phyloP scores from a whole-genome alignment of 2,329 filamentous ascomycete genomes.

The Ophidiomyces ophidiicola region DNA sequence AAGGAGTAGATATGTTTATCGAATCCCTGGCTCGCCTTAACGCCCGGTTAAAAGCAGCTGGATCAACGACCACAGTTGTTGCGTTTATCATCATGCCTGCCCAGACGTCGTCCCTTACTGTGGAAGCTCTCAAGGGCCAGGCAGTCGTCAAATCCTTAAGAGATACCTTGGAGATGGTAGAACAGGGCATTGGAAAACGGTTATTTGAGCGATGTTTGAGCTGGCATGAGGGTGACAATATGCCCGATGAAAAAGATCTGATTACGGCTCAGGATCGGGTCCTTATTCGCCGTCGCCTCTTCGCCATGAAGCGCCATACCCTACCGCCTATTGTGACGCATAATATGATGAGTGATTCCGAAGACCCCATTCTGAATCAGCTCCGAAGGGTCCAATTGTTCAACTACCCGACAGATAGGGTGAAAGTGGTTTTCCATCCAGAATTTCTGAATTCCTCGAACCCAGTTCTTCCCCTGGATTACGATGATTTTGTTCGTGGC shows the following conservation, averaged over 20 bases:
- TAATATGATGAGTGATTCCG: conserved; percentile 91
- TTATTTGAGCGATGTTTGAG: conserved; percentile 88
- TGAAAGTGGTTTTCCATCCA: conserved; percentile 96
- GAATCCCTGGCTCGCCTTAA: conserved; percentile 90
- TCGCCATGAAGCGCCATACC: conserved; percentile 87
- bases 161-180: conserved; percentile 86
- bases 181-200: conserved; percentile 80
- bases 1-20: conserved; percentile 99
- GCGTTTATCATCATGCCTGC: conserved; percentile 99
- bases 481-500: conserved; percentile 95
- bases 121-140: conserved; percentile 91
- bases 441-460: conserved; percentile 95
- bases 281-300: conserved; percentile 76
- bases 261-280: conserved; percentile 87
- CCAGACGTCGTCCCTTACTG: conserved; percentile 85
- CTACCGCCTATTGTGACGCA: conserved; percentile 95
- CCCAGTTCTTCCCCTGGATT: conserved; percentile 87
- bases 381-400: conserved; percentile 92
- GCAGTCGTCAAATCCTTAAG: conserved; percentile 92
- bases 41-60: conserved; percentile 71
- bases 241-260: conserved; percentile 94
- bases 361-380: conserved; percentile 92
- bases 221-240: conserved; percentile 87
- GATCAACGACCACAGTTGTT: conserved; percentile 86
- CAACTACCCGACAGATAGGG: conserved; percentile 86